A percentile compares a stretch with the other conserved stretches of the same genome.
Evolutionary conservation across 306 rosid genomes (phyloP).

Genomic region (Quercus suber): DNA sequence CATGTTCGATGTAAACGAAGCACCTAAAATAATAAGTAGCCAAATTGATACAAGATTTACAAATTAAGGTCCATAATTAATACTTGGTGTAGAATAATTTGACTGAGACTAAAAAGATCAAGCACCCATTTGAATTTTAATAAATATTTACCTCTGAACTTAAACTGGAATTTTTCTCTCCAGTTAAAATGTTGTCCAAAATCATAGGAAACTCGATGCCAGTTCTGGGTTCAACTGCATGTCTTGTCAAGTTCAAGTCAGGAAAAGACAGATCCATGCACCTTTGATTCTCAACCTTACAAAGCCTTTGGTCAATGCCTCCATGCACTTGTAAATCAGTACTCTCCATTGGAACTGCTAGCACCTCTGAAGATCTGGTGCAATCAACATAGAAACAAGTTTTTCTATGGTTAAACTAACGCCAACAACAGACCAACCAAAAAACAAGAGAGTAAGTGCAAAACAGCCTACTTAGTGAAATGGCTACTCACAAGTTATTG

Average conservation of each 20-base stretch:
- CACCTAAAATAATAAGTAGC: constrained; percentile 1
- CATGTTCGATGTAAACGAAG: not conserved
- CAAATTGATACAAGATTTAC: not conserved
- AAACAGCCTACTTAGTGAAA: constrained; percentile 11
- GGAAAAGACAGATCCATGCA: constrained; percentile 41
- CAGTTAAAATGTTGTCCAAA: constrained; percentile 46
- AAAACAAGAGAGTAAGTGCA: constrained; percentile 2
- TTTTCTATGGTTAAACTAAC: not conserved
- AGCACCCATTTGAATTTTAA: constrained; percentile 4
- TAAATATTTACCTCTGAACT: constrained; percentile 65
- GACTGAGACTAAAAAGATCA: constrained; percentile 3
- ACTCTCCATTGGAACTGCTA: constrained; percentile 52
- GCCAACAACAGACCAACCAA: not conserved
- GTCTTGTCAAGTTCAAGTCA: constrained; percentile 49
- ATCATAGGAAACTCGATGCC: constrained; percentile 86
- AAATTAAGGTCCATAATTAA: constrained; percentile 7
- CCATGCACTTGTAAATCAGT: constrained; percentile 43
- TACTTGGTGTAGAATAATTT: not conserved
- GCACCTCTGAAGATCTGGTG: constrained; percentile 68
- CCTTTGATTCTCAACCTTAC: constrained; percentile 54
- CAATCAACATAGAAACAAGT: constrained; percentile 17
- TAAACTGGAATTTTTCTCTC: constrained; percentile 45
- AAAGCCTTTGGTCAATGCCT: constrained; percentile 46
- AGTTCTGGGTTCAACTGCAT: constrained; percentile 79
- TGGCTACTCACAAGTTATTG: constrained; percentile 65